Percentiles rank a stretch among this genome's conserved stretches.
phyloP scores from a whole-genome alignment of 192 early-diverging fungal genomes.

The Piromyces finnis region DNA sequence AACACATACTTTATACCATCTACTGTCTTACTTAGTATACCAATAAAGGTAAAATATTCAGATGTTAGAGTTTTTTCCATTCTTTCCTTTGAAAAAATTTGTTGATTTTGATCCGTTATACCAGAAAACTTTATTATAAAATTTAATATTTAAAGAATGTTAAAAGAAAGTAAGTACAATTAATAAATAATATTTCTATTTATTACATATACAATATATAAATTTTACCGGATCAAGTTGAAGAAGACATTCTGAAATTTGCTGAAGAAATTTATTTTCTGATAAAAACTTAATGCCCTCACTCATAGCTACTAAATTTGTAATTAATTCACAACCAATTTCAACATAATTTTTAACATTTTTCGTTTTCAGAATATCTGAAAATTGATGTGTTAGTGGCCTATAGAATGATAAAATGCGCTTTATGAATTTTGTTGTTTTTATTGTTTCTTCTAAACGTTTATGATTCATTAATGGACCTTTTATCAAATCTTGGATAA shows the following conservation, averaged over 20 bases:
- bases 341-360: conserved; percentile 26
- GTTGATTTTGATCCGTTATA: conserved; percentile 19
- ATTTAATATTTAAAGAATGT: too few species aligned
- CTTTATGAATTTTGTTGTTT: conserved; percentile 50
- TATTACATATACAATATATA: too few species aligned
- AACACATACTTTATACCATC: conserved; percentile 39
- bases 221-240: conserved; percentile 51
- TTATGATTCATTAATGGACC: conserved; percentile 54
- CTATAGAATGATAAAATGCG: conserved; percentile 53
- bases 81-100: conserved; percentile 52
- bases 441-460: conserved; percentile 55
- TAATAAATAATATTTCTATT: too few species aligned
- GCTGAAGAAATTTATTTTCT: conserved; percentile 46
- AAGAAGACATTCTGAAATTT: conserved; percentile 53
- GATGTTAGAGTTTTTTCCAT: conserved; percentile 52
- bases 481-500: conserved; percentile 51
- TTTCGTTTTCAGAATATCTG: conserved; percentile 31
- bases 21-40: conserved; percentile 32
- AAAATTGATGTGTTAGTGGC: conserved; percentile 52
- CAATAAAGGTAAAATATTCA: conserved; percentile 64
- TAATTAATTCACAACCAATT: conserved; percentile 50
- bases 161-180: too few species aligned
- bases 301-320: conserved; percentile 29
- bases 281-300: conserved; percentile 52
- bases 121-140: neutral